These are phyloP conservation scores for Canna indica DNA, from an alignment of 176 grass and related monocot genomes.

Conservation along the genomic window DNA sequence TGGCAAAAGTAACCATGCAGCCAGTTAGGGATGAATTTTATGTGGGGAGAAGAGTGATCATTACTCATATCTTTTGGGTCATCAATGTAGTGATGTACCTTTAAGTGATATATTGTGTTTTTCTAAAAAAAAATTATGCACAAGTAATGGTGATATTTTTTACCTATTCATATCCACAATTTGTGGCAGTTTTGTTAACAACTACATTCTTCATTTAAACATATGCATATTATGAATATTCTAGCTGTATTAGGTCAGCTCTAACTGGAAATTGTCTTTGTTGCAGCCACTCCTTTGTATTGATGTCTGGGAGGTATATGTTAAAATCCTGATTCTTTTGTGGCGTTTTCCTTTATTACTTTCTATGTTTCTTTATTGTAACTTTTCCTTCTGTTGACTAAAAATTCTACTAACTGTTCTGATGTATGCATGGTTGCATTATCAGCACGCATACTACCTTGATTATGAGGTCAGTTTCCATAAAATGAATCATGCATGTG, in stretches of 20 bases:
- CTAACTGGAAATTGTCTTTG: slow-evolving; percentile 25
- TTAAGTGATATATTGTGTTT: too few relatives aligned
- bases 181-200: neutral
- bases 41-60: too few relatives aligned
- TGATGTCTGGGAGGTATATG: slow-evolving; percentile 92
- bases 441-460: slow-evolving; percentile 83
- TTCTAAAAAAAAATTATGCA: too few relatives aligned
- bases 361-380: slow-evolving; percentile 4
- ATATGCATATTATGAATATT: neutral
- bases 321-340: slow-evolving; percentile 8
- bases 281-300: slow-evolving; percentile 80
- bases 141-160: too few relatives aligned
- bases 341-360: neutral
- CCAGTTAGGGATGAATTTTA: too few relatives aligned
- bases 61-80: too few relatives aligned
- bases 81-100: too few relatives aligned
- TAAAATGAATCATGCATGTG: neutral
- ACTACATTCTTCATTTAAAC: neutral
- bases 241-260: neutral
- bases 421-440: neutral
- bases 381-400: too few relatives aligned
- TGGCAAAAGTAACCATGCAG: too few relatives aligned
- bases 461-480: slow-evolving; percentile 73
- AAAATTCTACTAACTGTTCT: neutral
- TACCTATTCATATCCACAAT: too few relatives aligned